Evolutionary conservation across 352 stramenopile species (phyloP), one percentile per base, ranked within the genome.

Genomic region (Elongisporangium anandrum): DNA sequence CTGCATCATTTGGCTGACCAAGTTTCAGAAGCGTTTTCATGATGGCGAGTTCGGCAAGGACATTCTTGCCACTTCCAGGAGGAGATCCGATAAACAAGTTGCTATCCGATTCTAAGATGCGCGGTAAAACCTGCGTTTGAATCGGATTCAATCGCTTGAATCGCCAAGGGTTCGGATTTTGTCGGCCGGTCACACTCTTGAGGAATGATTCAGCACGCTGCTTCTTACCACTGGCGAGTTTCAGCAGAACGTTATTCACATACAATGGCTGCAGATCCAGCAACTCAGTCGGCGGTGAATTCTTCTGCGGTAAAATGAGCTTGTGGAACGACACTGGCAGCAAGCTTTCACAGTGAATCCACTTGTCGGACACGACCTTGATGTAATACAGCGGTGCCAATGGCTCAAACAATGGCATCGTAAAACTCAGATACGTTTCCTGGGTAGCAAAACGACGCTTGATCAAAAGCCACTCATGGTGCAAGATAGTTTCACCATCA

Each of bases 231-330:
- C 64, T 61, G 13, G 66, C 67, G 48, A 91, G 70, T 59, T 92
- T 96, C 16, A 90, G 69, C 2, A 90, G 58, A 56, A 95, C 76
- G 10, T 94, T 95, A 52, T 88, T 90, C 26, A 98, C 90, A 20
- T 90, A 85, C 26, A 99, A 71, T 13, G 98, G 97, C 68, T 99
- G 96, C 38, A 99, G 72, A 75, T 99, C 98, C 26, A 99, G 73
- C 17, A 99, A 68, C 68, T 99, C 97, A 0, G 97, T 99, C 24
- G 96, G 94, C 9, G 97, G 97, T 12, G 92, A 73, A 72, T 98
- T 99, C 69, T 99, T 99, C 34, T 98, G 85, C n/a, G 98, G 98
- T 26, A 99, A 70, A 59, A 99, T 98, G 50, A 99, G 94, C 63
- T 98, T 97, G 64, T 98, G 95, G 72, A 99, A 99, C 20, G 96